Evolutionary conservation across 1,284 basidiomycete genomes (phyloP), one percentile per base, ranked within the genome.

Genomic region (Fistulinella cinereoalba): DNA sequence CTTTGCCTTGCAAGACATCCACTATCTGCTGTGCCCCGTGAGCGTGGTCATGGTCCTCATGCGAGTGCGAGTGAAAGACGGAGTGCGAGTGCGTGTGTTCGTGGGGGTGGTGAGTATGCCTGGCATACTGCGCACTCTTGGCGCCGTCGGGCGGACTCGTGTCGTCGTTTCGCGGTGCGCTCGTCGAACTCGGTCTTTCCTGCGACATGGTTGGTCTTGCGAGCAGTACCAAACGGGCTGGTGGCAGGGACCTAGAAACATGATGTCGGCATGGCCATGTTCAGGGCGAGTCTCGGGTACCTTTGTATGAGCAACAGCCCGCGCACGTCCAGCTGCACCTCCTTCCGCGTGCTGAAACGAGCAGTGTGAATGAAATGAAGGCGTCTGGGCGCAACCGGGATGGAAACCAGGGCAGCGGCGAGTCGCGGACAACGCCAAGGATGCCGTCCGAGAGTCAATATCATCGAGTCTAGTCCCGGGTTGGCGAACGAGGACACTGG

Each of bases 1-100:
- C 80, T 67, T 74, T 72, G 36, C 86, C 84, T 52, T 81, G 75
- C 48, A 86, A 69, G 6, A 81, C 85, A 46, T 85, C 76, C 47
- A 92, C 77, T 46, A 93, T 77, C 64, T 83, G 76, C 57, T 87
- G 85, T 21, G 85, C 81, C 34, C 80, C 78, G 55, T 85, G 80
- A n/a, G 71, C 71, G 52, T 86, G 80, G 24, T 75, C 80, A 41
- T 84, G 76, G 48, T 85, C 80, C 22, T 70, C 74, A 59, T 88
- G 84, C 33, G 79, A 77, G 61, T 90, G 87, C 9, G 77, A 76
- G 57, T 87, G 83, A 37, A 84, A 79, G 52, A 82, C 60, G 25
- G 76, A 75, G 52, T 79, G 79, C 10, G 75, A 77, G 51, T 79
- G 79, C 1, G 70, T 53, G 45, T 74, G 69, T 3, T 53, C 56